A percentile compares a stretch with the other conserved stretches of the same genome.
These are phyloP conservation scores for Leptographium procerum DNA, from an alignment of 2,329 filamentous ascomycete genomes.

Conservation along the genomic window DNA sequence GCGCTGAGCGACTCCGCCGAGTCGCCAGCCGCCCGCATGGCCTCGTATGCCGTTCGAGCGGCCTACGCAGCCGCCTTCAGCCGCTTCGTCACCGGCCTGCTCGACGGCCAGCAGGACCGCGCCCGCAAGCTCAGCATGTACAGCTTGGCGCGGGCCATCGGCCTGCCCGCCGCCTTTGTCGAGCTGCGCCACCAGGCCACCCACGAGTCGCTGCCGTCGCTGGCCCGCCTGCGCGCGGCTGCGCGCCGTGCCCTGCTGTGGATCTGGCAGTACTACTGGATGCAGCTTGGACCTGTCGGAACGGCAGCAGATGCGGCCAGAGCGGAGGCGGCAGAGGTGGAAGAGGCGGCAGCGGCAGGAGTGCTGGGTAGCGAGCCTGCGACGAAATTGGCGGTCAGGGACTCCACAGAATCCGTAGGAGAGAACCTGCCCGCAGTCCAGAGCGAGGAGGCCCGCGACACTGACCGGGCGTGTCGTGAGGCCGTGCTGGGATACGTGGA, in stretches of 20 bases:
- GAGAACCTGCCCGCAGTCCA: too few relatives aligned
- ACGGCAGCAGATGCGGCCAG: conserved; percentile 3
- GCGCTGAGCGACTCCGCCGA: not conserved
- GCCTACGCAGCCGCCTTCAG: conserved; percentile 66
- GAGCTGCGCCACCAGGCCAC: conserved; percentile 84
- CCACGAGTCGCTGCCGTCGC: conserved; percentile 72
- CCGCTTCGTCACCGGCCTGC: conserved; percentile 71
- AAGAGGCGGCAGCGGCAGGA: not conserved
- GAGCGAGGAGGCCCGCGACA: conserved; percentile 2
- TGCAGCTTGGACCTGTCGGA: conserved; percentile 23
- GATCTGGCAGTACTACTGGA: conserved; percentile 90
- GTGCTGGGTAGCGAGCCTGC: not conserved
- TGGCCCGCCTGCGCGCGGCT: conserved; percentile 60
- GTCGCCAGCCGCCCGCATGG: conserved; percentile 17
- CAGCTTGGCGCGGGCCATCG: conserved; percentile 54
- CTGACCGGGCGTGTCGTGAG: conserved; percentile 16
- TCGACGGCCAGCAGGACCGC: conserved; percentile 62
- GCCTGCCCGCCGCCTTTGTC: conserved; percentile 67
- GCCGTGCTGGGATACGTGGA: conserved; percentile 27
- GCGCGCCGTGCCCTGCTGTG: conserved; percentile 62
- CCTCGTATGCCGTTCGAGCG: conserved; percentile 48
- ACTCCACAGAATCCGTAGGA: not conserved
- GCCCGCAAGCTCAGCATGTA: conserved; percentile 63
- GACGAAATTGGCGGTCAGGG: too few relatives aligned
- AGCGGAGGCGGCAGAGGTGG: not conserved